Percentiles rank a stretch among this genome's conserved stretches.
Evolutionary conservation across 371 early-diverging fungal genomes (phyloP).

Genomic region (Mucor velutinosus): DNA sequence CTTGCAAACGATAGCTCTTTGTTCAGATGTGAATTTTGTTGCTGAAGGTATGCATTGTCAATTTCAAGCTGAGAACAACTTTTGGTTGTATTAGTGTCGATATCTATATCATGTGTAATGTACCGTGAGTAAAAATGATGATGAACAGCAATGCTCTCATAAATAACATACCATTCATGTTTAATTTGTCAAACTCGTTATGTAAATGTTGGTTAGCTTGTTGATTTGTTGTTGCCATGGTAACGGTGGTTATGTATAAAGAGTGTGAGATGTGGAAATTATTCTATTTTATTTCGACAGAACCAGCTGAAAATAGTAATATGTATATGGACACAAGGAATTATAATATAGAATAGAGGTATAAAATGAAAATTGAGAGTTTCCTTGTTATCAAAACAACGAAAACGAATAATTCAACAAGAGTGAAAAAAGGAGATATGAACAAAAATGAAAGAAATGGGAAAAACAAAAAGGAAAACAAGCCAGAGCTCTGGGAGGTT

Average conservation of each 20-base stretch:
- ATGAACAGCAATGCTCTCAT: background rate
- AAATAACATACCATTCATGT: constrained; percentile 1
- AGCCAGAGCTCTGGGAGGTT: background rate
- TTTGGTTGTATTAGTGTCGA: constrained; percentile 3
- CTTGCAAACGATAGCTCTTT: constrained; percentile 46
- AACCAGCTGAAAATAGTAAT: constrained; percentile 14
- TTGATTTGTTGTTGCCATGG: background rate
- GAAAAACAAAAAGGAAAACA: background rate
- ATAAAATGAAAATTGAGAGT: background rate
- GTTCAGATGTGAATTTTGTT: constrained; percentile 44
- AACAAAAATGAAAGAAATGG: background rate
- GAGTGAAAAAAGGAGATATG: background rate
- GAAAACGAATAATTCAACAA: background rate
- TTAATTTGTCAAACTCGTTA: constrained; percentile 1
- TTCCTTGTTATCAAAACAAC: constrained; percentile 8
- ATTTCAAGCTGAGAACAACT: constrained; percentile 36
- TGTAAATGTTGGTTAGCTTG: background rate
- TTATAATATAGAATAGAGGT: background rate
- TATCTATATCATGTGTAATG: constrained; percentile 3
- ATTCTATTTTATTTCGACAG: constrained; percentile 12
- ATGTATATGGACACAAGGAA: constrained; percentile 1
- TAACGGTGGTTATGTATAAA: background rate
- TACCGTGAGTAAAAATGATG: background rate
- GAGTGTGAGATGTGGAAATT: constrained; percentile 6
- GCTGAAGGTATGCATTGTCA: constrained; percentile 41